These are phyloP conservation scores for Toxoplasma gondii DNA, from an alignment of 169 alveolate species.

Conservation along the genomic window DNA sequence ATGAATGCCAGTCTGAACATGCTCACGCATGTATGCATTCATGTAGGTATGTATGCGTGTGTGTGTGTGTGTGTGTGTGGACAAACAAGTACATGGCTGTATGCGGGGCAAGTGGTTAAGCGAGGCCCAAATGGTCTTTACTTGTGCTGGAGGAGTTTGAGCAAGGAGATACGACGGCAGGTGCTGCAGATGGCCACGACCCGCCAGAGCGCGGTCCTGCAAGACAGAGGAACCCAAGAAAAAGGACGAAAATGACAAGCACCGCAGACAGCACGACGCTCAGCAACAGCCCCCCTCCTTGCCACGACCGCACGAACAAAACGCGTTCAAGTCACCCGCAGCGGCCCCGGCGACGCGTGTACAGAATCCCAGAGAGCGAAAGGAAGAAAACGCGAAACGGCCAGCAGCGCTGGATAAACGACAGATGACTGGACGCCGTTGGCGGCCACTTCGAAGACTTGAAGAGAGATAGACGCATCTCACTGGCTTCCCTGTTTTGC, in stretches of 20 bases:
- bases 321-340: neutral
- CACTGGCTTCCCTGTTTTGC: too few species aligned
- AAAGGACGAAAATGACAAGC: neutral
- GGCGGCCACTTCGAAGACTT: too few species aligned
- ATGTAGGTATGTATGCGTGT: neutral
- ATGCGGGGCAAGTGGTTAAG: neutral
- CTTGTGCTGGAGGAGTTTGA: constrained; percentile 47
- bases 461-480: too few species aligned
- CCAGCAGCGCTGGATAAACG: too few species aligned
- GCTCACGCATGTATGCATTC: neutral
- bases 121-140: neutral
- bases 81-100: too few species aligned
- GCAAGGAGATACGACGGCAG: constrained; percentile 56
- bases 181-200: constrained; percentile 48
- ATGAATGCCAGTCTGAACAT: neutral
- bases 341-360: neutral
- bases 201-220: constrained; percentile 37
- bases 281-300: neutral
- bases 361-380: neutral
- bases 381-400: neutral
- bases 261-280: neutral
- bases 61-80: too few species aligned
- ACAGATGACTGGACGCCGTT: too few species aligned
- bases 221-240: neutral
- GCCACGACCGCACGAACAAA: neutral